These are phyloP conservation scores for Gillenia trifoliata DNA, from an alignment of 306 rosid genomes.

Conservation along the genomic window DNA sequence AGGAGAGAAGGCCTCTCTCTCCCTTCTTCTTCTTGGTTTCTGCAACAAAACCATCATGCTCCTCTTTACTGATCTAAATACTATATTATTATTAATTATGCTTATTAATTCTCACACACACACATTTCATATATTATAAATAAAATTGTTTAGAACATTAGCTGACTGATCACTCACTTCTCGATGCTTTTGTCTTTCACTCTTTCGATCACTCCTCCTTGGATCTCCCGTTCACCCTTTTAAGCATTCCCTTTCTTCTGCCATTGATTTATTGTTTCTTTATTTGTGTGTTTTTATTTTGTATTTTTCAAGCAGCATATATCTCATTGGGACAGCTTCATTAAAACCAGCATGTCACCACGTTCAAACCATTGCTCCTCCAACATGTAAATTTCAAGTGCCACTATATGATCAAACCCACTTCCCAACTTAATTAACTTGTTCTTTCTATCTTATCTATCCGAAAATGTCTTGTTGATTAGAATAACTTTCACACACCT, in stretches of 20 bases:
- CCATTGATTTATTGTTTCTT: conserved; percentile 33
- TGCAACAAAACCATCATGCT: neutral
- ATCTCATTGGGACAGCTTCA: conserved; percentile 41
- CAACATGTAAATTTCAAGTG: neutral
- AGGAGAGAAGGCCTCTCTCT: neutral
- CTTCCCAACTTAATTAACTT: neutral
- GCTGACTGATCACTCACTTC: conserved; percentile 10
- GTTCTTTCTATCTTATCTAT: neutral
- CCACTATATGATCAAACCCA: neutral
- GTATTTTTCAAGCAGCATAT: conserved; percentile 30
- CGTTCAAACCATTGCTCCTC: conserved; percentile 15
- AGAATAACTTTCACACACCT: neutral
- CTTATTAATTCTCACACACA: too few relatives aligned
- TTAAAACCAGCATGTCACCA: conserved; percentile 53
- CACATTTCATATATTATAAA: neutral
- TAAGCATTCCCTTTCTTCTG: conserved; percentile 31
- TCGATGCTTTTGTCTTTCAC: conserved; percentile 34
- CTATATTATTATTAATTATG: too few relatives aligned
- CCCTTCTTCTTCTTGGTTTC: neutral
- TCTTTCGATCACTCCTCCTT: conserved; percentile 25
- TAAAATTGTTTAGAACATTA: neutral
- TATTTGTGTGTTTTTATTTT: neutral
- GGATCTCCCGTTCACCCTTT: conserved; percentile 57
- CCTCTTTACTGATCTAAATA: neutral
- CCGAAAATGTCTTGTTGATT: too few relatives aligned